Evolutionary conservation across 2,329 filamentous ascomycete species (phyloP).

Genomic region (Teratosphaeria viscida): DNA sequence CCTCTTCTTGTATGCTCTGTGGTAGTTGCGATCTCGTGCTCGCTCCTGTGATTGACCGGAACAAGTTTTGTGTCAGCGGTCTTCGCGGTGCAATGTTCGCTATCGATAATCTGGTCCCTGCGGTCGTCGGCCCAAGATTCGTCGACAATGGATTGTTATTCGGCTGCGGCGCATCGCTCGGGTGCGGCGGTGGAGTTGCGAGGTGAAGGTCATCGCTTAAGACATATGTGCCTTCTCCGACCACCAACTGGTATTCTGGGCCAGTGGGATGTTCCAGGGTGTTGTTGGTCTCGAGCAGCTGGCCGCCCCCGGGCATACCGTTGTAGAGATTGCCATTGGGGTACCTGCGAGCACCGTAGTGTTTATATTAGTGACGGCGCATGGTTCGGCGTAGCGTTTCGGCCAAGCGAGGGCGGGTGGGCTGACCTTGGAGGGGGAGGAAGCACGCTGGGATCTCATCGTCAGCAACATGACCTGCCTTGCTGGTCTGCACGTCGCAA

Average conservation of each 20-base stretch:
- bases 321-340: constrained; percentile 62
- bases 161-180: constrained; percentile 75
- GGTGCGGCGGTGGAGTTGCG: constrained; percentile 88
- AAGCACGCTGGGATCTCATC: background rate
- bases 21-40: constrained; percentile 28
- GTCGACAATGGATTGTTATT: constrained; percentile 90
- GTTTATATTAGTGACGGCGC: constrained; percentile 24
- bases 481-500: background rate
- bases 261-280: constrained; percentile 68
- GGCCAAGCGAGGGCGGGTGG: background rate
- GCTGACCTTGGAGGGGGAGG: background rate
- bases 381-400: background rate
- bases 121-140: constrained; percentile 68
- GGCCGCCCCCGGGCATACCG: constrained; percentile 52
- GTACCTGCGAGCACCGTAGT: constrained; percentile 56
- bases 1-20: constrained; percentile 39
- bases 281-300: constrained; percentile 90
- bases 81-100: constrained; percentile 53
- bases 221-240: constrained; percentile 88
- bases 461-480: background rate
- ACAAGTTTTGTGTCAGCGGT: constrained; percentile 32
- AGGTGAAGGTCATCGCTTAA: constrained; percentile 86
- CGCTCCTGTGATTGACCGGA: constrained; percentile 30
- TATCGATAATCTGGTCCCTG: constrained; percentile 75
- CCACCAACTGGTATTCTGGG: constrained; percentile 78